Conservation (phyloP, 768 basidiomycete species). For the Suillus discolor region DNA sequence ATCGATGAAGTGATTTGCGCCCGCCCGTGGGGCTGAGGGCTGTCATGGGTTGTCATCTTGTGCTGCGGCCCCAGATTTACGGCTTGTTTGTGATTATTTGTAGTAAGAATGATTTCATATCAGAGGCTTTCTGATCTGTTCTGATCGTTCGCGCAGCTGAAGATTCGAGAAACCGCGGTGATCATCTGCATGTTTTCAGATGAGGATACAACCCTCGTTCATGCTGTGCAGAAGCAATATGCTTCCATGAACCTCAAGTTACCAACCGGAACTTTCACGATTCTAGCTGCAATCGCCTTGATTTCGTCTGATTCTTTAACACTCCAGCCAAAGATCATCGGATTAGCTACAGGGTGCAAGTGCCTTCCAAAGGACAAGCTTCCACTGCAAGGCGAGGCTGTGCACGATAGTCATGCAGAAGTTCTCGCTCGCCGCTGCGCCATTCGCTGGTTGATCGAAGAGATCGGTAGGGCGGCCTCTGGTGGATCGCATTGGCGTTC, state of each 20-base stretch:
- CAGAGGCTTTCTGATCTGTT: neutral
- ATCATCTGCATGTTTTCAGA: conserved; percentile 12
- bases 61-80: too few relatives aligned
- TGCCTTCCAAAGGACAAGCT: conserved; percentile 69
- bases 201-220: conserved; percentile 30
- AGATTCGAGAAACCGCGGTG: neutral
- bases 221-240: conserved; percentile 46
- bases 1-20: too few relatives aligned
- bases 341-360: conserved; percentile 83
- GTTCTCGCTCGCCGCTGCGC: conserved; percentile 84
- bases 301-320: conserved; percentile 29
- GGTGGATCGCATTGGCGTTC: conserved; percentile 47
- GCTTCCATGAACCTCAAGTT: conserved; percentile 49
- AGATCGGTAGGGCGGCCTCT: conserved; percentile 42
- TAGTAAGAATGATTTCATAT: conserved; percentile 12
- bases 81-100: conserved; percentile 16
- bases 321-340: conserved; percentile 53
- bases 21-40: neutral
- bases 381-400: conserved; percentile 68
- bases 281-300: conserved; percentile 61
- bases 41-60: neutral
- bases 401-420: conserved; percentile 94
- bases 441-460: conserved; percentile 77
- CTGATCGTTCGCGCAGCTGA: neutral
- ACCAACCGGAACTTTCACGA: conserved; percentile 58